Base-by-base conservation (phyloP, 768 basidiomycete genomes). In the Mycena vitilis region DNA sequence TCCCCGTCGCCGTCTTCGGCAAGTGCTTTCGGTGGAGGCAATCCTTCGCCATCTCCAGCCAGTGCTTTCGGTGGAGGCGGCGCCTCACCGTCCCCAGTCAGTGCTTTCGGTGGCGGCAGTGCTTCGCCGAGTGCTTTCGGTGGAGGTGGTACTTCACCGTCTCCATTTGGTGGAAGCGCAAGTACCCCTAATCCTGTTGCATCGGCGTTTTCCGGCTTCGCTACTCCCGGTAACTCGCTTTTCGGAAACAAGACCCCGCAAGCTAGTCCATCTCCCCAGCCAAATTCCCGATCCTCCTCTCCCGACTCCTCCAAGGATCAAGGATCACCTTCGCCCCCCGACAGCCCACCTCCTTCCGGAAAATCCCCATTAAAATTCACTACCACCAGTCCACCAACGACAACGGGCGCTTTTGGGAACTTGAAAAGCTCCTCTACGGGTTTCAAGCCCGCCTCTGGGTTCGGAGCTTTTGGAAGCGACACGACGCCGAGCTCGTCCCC, bases 401-500 rank as follows among this genome's bases (percentile, higher is more conserved):
- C 67, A 12, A 25, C 69, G 0, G 80, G 81, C 25, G 84, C 83
- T 11, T 87, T 87, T 61, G 78, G 82, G n/a, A 77, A 77, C 60
- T 58, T 82, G 10, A 77, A 78, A 49, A 74, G 78, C 13, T 77
- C 80, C n/a, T 74, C 80, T 36, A 80, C 79, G 8, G 75, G 73
- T 5, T 83, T 85, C 73, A 83, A 80, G 61, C 82, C 81, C 16
- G 77, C 81, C 12, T 73, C 75, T 44, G 80, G 81, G 3, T 74
- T 75, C 56, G 77, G 78, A 11, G 86, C 85, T 0, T 87, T 88
- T 73, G 84, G 83, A 20, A 81, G 80, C 52, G 79, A 78, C 42
- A 73, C 75, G 54, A 71, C 81, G 5, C 77, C 84, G 4, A 77
- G 76, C 30, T 75, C 81, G 47, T 90, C 89, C 9, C 88, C 89